A percentile compares a stretch with the other conserved stretches of the same genome.
phyloP scores from a whole-genome alignment of 192 early-diverging fungal genomes.

The Coemansia asiatica region DNA sequence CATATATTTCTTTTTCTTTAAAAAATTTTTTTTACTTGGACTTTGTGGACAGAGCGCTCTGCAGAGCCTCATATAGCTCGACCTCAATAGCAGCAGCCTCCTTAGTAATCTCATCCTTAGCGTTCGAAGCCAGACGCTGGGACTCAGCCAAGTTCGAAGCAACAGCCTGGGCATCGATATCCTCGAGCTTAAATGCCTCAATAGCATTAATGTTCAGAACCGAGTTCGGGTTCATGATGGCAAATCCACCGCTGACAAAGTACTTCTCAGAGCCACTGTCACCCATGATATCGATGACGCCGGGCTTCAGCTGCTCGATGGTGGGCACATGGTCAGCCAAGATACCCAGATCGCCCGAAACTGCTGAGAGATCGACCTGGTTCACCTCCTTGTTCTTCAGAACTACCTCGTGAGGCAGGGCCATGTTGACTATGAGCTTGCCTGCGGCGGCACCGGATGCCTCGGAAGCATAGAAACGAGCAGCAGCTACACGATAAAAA shows the following conservation, averaged over 20 bases:
- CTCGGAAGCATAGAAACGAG: constrained; percentile 82
- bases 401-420: constrained; percentile 85
- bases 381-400: constrained; percentile 72
- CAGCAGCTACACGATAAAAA: constrained; percentile 20
- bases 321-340: constrained; percentile 97
- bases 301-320: constrained; percentile 92
- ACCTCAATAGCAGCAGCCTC: constrained; percentile 81
- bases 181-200: constrained; percentile 87
- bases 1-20: too few species aligned
- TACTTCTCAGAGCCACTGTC: constrained; percentile 74
- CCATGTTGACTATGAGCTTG: constrained; percentile 87
- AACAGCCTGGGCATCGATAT: constrained; percentile 79
- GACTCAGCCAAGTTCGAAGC: constrained; percentile 79
- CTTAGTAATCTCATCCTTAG: constrained; percentile 75
- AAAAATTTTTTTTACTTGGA: too few species aligned
- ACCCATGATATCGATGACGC: constrained; percentile 80
- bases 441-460: constrained; percentile 59
- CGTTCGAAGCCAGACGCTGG: constrained; percentile 62
- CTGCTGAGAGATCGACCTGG: constrained; percentile 92
- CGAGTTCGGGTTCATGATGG: constrained; percentile 94
- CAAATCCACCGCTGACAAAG: constrained; percentile 97
- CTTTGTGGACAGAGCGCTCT: constrained; percentile 62
- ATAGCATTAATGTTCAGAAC: constrained; percentile 95
- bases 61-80: constrained; percentile 85
- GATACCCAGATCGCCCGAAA: constrained; percentile 96